Percentiles rank a stretch among this genome's conserved stretches.
Conservation (phyloP, 2,329 filamentous ascomycete species). For the Domatiomyces globalis region DNA sequence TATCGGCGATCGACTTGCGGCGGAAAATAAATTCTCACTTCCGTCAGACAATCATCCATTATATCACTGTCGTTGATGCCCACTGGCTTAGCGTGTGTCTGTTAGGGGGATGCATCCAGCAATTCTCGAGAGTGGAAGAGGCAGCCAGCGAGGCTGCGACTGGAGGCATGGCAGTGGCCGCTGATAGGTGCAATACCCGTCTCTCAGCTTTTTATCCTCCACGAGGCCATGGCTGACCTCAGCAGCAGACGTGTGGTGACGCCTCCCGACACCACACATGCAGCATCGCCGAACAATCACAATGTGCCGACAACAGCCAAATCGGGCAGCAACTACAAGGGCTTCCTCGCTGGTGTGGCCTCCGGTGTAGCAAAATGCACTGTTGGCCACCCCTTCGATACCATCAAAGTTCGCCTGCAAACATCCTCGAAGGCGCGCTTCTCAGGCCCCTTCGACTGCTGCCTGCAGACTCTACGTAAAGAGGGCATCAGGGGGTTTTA, state of each 20-base stretch:
- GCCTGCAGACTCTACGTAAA: slow-evolving; percentile 67
- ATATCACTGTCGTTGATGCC: not conserved
- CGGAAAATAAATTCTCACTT: not conserved
- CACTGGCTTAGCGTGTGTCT: not conserved
- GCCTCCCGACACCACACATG: not conserved
- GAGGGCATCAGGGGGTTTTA: slow-evolving; percentile 79
- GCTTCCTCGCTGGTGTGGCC: slow-evolving; percentile 95
- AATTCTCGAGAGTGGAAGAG: not conserved
- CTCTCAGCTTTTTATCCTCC: not conserved
- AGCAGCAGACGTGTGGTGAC: not conserved
- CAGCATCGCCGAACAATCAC: not conserved
- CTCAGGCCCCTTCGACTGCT: slow-evolving; percentile 70
- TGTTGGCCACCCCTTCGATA: slow-evolving; percentile 57
- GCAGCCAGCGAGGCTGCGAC: not conserved
- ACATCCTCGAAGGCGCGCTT: slow-evolving; percentile 68
- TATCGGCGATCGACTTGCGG: too few relatives aligned
- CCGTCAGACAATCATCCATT: too few relatives aligned
- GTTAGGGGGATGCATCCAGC: not conserved
- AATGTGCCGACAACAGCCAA: not conserved
- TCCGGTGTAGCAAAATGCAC: slow-evolving; percentile 79
- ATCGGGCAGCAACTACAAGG: slow-evolving; percentile 55
- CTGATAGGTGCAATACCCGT: not conserved
- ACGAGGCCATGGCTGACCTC: not conserved
- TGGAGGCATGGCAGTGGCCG: not conserved
- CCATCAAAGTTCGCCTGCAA: slow-evolving; percentile 89